These are phyloP conservation scores for Penicillium alfredii DNA, from an alignment of 495 filamentous ascomycete genomes.

Conservation along the genomic window DNA sequence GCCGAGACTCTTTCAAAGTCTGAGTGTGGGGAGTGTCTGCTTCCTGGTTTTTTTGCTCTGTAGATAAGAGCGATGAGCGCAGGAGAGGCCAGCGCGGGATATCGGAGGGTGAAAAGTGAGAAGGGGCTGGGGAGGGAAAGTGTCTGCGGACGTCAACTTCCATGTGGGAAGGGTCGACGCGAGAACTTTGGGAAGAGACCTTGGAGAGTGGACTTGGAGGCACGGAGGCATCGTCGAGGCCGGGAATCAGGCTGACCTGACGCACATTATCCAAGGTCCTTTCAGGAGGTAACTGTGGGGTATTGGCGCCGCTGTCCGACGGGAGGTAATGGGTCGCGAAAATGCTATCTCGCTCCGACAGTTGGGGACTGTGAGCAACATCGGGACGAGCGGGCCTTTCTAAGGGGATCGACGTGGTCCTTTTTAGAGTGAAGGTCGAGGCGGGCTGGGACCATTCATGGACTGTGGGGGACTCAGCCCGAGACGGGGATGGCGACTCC, in stretches of 20 bases:
- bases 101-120: constrained; percentile 27
- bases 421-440: constrained; percentile 35
- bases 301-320: constrained; percentile 42
- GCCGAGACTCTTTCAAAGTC: constrained; percentile 5
- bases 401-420: constrained; percentile 24
- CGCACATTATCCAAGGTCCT: constrained; percentile 27
- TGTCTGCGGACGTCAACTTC: constrained; percentile 43
- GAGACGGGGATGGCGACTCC: constrained; percentile 33
- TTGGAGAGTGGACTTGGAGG: constrained; percentile 32
- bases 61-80: constrained; percentile 25
- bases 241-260: constrained; percentile 24
- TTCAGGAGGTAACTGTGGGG: constrained; percentile 45
- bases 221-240: constrained; percentile 30
- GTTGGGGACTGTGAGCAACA: constrained; percentile 39
- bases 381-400: constrained; percentile 25
- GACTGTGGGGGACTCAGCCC: constrained; percentile 38
- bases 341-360: constrained; percentile 59
- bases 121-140: constrained; percentile 27
- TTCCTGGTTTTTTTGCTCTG: constrained; percentile 22
- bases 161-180: constrained; percentile 36
- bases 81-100: constrained; percentile 23
- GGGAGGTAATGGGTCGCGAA: constrained; percentile 56
- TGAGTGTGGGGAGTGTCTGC: constrained; percentile 12
- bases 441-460: constrained; percentile 31
- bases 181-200: constrained; percentile 30